Percentiles rank a stretch among this genome's conserved stretches.
phyloP scores from a whole-genome alignment of 1,284 basidiomycete species.

The Irpex lacteus region DNA sequence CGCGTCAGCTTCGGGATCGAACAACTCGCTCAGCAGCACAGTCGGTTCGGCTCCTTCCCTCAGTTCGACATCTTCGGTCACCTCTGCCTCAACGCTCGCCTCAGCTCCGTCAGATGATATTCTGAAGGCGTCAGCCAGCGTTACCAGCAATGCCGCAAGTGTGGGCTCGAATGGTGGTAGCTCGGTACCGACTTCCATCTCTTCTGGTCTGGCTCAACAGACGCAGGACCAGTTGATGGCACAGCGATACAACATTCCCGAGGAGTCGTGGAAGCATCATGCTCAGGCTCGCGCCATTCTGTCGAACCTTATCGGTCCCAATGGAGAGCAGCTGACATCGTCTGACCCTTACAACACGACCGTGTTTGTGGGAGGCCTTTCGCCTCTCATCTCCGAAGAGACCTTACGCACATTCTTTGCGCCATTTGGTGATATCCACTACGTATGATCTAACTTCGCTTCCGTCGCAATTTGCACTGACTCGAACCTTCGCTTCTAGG shows the following conservation, averaged over 20 bases:
- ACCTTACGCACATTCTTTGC: constrained; percentile 85
- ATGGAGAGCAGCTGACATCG: constrained; percentile 79
- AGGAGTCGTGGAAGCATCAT: constrained; percentile 81
- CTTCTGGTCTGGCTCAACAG: constrained; percentile 38
- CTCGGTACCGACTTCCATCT: constrained; percentile 34
- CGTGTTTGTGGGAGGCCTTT: constrained; percentile 87
- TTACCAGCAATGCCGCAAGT: constrained; percentile 23
- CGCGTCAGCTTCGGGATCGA: constrained; percentile 34
- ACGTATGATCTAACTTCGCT: constrained; percentile 44
- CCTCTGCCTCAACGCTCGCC: constrained; percentile 42
- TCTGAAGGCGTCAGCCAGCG: constrained; percentile 34
- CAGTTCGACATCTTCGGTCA: constrained; percentile 51
- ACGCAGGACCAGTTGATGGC: constrained; percentile 39
- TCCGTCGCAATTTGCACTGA: constrained; percentile 5
- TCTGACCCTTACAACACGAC: constrained; percentile 92
- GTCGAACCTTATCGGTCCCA: constrained; percentile 77
- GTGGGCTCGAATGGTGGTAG: constrained; percentile 9
- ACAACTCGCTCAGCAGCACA: constrained; percentile 34
- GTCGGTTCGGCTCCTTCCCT: constrained; percentile 52
- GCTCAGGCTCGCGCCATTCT: constrained; percentile 76
- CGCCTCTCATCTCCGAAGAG: constrained; percentile 83
- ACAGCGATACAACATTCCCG: constrained; percentile 55
- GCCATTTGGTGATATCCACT: constrained; percentile 90
- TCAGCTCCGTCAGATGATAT: constrained; percentile 48
- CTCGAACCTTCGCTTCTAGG: constrained; percentile 40